Evolutionary conservation across 1,284 basidiomycete genomes (phyloP).

Genomic region (Grifola frondosa): DNA sequence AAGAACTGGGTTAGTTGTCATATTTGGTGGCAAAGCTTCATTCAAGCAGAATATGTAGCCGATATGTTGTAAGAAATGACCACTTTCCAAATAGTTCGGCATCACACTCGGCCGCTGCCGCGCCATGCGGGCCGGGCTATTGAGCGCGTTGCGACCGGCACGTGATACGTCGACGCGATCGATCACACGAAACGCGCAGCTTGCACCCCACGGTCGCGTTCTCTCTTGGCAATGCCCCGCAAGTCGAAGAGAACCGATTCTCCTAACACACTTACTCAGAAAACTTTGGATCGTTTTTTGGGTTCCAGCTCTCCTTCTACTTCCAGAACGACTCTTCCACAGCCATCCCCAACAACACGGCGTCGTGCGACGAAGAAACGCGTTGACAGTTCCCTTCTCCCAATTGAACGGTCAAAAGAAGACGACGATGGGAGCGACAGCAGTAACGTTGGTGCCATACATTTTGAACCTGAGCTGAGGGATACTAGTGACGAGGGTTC

Average conservation of each 20-base stretch:
- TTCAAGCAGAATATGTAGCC: neutral
- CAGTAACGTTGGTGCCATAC: slow-evolving; percentile 49
- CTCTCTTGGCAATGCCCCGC: slow-evolving; percentile 16
- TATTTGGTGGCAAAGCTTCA: too few relatives aligned
- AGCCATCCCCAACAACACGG: slow-evolving; percentile 5
- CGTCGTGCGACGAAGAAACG: slow-evolving; percentile 1
- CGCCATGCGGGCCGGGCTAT: neutral
- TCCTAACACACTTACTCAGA: slow-evolving; percentile 29
- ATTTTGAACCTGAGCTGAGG: slow-evolving; percentile 40
- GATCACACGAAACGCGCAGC: slow-evolving; percentile 1
- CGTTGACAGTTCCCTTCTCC: neutral
- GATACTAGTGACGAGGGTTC: slow-evolving; percentile 34
- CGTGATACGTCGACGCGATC: slow-evolving; percentile 14
- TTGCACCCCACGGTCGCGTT: neutral
- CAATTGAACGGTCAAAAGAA: too few relatives aligned
- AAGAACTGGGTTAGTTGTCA: slow-evolving; percentile 20
- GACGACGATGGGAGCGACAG: slow-evolving; percentile 32
- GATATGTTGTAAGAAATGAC: neutral
- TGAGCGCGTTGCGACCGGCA: slow-evolving; percentile 1
- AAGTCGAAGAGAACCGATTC: slow-evolving; percentile 7
- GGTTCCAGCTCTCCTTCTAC: slow-evolving; percentile 20
- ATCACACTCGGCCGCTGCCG: neutral
- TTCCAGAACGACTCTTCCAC: slow-evolving; percentile 1
- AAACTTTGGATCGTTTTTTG: slow-evolving; percentile 32
- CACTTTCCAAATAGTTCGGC: neutral